These are phyloP conservation scores for Yamadazyma pseudoaaseri DNA, from an alignment of 1,139 yeast genomes.

Conservation along the genomic window DNA sequence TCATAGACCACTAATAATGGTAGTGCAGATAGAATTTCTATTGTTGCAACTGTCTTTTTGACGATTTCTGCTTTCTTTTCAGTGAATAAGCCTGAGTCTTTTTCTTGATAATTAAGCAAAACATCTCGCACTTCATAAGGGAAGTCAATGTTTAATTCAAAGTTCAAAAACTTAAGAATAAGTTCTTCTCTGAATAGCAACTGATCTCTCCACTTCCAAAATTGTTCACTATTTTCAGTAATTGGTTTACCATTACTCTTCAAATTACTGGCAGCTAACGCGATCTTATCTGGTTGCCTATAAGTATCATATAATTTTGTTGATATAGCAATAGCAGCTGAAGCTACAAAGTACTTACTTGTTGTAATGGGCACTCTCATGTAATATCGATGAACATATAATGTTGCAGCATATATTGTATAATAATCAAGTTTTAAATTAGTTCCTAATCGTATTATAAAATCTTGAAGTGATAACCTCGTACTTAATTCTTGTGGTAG, in stretches of 20 bases:
- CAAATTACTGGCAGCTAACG: slow-evolving; percentile 36
- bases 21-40: slow-evolving; percentile 42
- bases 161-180: slow-evolving; percentile 37
- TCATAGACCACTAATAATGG: slow-evolving; percentile 40
- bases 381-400: slow-evolving; percentile 41
- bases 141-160: slow-evolving; percentile 38
- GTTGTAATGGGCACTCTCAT: slow-evolving; percentile 44
- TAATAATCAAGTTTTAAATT: slow-evolving; percentile 41
- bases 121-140: slow-evolving; percentile 38
- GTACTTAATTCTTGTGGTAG: slow-evolving; percentile 36
- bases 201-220: slow-evolving; percentile 51
- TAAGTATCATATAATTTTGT: slow-evolving; percentile 45
- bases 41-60: slow-evolving; percentile 32
- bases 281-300: slow-evolving; percentile 45
- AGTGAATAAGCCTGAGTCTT: slow-evolving; percentile 15
- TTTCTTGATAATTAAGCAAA: slow-evolving; percentile 13
- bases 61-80: slow-evolving; percentile 30
- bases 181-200: slow-evolving; percentile 44
- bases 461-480: slow-evolving; percentile 41
- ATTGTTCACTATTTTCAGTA: slow-evolving; percentile 41
- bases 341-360: slow-evolving; percentile 46
- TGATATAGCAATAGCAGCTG: slow-evolving; percentile 45
- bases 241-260: slow-evolving; percentile 31
- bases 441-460: slow-evolving; percentile 37
- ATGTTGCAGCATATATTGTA: slow-evolving; percentile 44